Percentiles rank a stretch among this genome's conserved stretches.
These are phyloP conservation scores for Taphrina populina DNA, from an alignment of 1,139 yeast genomes.

Conservation along the genomic window DNA sequence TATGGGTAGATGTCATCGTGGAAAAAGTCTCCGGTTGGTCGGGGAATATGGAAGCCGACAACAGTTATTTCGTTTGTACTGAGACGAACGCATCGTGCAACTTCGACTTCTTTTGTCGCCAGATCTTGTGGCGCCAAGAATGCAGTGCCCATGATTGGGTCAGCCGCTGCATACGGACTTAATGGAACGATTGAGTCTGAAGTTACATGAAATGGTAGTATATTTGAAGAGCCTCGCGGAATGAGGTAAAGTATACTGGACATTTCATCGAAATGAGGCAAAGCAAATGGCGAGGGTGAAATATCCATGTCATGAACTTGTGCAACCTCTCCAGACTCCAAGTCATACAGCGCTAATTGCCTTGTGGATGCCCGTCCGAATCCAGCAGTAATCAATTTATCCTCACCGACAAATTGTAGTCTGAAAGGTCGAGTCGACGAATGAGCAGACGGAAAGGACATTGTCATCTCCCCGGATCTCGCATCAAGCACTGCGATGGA, in stretches of 20 bases:
- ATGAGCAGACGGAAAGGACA: slow-evolving; percentile 22
- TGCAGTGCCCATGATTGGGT: slow-evolving; percentile 95
- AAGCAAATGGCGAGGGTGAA: slow-evolving; percentile 78
- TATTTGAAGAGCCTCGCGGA: slow-evolving; percentile 95
- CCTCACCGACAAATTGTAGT: slow-evolving; percentile 49
- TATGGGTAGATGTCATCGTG: slow-evolving; percentile 29
- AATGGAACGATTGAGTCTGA: slow-evolving; percentile 77
- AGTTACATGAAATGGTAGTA: slow-evolving; percentile 72
- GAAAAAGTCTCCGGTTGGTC: slow-evolving; percentile 31
- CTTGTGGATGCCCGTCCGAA: slow-evolving; percentile 90
- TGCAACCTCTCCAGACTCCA: slow-evolving; percentile 41
- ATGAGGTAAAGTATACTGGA: slow-evolving; percentile 81
- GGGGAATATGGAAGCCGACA: slow-evolving; percentile 28
- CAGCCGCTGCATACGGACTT: slow-evolving; percentile 81
- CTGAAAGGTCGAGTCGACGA: slow-evolving; percentile 28
- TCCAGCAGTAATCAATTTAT: slow-evolving; percentile 91
- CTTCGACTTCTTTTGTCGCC: slow-evolving; percentile 77
- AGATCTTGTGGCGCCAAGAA: slow-evolving; percentile 80
- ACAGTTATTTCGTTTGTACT: slow-evolving; percentile 27
- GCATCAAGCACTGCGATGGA: slow-evolving; percentile 18
- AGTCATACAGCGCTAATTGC: slow-evolving; percentile 92
- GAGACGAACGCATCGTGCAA: slow-evolving; percentile 44
- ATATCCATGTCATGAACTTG: slow-evolving; percentile 64
- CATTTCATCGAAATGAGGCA: slow-evolving; percentile 83
- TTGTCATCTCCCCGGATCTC: slow-evolving; percentile 5